Base-by-base conservation (phyloP, 352 stramenopile genomes). In the Globisporangium barbulae region DNA sequence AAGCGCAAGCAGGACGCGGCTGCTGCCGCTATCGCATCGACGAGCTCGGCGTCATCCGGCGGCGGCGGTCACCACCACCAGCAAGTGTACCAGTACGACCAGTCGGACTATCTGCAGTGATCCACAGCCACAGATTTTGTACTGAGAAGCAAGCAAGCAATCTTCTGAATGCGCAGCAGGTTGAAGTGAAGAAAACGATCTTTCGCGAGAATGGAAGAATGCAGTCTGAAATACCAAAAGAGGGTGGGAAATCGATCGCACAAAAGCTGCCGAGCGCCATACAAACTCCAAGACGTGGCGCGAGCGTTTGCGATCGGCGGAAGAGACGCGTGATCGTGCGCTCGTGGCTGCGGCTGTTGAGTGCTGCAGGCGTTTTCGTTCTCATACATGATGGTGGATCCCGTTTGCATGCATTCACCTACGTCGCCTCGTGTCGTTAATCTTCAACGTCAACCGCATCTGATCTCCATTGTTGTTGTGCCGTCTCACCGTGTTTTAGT, bases 1-100 rank as follows among this genome's bases (percentile, higher is more conserved):
- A 90, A 83, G 59, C 73, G 70, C 10, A 72, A 57, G 58, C 68
- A 85, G 69, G 75, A 85, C 54, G 35, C 59, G 39, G 42, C 59
- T 59, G 37, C 65, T 39, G 49, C 65, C 4, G 42, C 73, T 22
- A 13, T 45, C 15, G 42, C 59, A 60, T 41, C 35, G 35, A 41
- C 35, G 35, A 10, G 8, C 7, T 13, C 35, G 12, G 35, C 35
- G 35, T 41, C 35, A 41, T 30, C 54, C n/a, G 28, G 33, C 6
- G 42, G 52, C 42, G 21, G 13, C 12, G 53, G n/a, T 5, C 50
- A 57, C 30, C 5, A 45, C 2, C 13, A 71, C 22, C 61, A 67
- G 17, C 28, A 68, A 39, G 25, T 68, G 41, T 69, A 65, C 39
- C 63, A 65, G 41, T 60, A 60, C 49, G 63, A 68, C 25, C 58